Evolutionary conservation across 2,329 filamentous ascomycete species (phyloP).

Genomic region (Emergomyces orientalis): DNA sequence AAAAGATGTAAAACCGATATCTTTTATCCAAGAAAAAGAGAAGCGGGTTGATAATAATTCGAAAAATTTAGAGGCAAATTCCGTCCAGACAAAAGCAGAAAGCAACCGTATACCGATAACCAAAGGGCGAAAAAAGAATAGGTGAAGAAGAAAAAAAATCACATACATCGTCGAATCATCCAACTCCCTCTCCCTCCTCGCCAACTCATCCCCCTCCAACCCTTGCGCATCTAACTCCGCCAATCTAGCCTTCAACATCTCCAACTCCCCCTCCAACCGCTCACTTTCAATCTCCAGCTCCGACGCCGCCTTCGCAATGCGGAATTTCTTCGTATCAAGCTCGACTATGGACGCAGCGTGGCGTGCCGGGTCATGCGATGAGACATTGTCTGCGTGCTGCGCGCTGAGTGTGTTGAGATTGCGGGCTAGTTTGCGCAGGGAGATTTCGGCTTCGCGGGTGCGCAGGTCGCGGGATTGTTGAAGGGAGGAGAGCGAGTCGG

Average conservation of each 20-base stretch:
- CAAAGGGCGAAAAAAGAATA: too few species aligned
- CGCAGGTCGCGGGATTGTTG: constrained; percentile 72
- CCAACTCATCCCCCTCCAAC: constrained; percentile 58
- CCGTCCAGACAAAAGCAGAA: too few species aligned
- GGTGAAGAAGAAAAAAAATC: background rate
- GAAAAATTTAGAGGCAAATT: too few species aligned
- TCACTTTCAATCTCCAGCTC: constrained; percentile 94
- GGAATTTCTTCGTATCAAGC: constrained; percentile 89
- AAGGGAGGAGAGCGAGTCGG: constrained; percentile 74
- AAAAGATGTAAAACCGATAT: background rate
- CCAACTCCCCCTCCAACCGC: constrained; percentile 68
- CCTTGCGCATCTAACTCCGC: constrained; percentile 81
- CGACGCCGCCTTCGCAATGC: constrained; percentile 79
- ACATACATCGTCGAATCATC: constrained; percentile 42
- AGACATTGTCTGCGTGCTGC: constrained; percentile 67
- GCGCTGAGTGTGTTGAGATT: constrained; percentile 63
- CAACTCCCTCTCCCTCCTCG: constrained; percentile 43
- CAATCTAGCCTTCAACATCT: constrained; percentile 62
- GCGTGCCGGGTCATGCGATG: constrained; percentile 63
- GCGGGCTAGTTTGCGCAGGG: constrained; percentile 63
- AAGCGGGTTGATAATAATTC: background rate
- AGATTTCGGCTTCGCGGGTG: constrained; percentile 57
- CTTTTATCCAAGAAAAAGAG: background rate
- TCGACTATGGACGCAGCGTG: constrained; percentile 78
- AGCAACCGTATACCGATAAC: too few species aligned